Percentiles rank a stretch among this genome's conserved stretches.
These are phyloP conservation scores for Skeletonema marinoi DNA, from an alignment of 108 stramenopile species.

Conservation along the genomic window DNA sequence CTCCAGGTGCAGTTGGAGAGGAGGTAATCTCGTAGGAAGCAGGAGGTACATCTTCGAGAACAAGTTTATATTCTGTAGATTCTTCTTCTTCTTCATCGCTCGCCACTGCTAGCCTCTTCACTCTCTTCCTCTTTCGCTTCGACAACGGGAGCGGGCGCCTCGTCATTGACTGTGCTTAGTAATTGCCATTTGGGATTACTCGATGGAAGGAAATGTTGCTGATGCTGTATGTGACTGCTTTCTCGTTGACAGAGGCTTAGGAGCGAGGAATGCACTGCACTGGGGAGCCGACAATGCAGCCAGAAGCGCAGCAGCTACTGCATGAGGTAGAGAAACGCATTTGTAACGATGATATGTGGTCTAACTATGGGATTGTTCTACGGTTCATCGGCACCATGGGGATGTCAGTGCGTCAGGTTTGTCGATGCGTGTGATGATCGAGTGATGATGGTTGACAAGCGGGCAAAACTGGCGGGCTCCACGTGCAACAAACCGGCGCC, in stretches of 20 bases:
- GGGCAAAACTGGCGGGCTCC: background rate
- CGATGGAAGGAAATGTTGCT: background rate
- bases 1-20: slow-evolving; percentile 50
- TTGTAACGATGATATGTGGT: background rate
- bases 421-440: background rate
- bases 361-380: background rate
- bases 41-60: slow-evolving; percentile 41
- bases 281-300: background rate
- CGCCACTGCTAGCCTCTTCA: background rate
- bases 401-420: background rate
- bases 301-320: background rate
- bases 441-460: background rate
- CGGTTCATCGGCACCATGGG: background rate
- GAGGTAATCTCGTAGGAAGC: slow-evolving; percentile 48
- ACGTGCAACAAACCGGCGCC: background rate
- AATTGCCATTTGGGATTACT: background rate
- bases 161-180: slow-evolving; percentile 14
- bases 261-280: background rate
- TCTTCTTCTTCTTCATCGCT: background rate
- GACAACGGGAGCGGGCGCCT: background rate
- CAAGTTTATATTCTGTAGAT: slow-evolving; percentile 21
- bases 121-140: slow-evolving; percentile 3
- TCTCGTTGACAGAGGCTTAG: background rate
- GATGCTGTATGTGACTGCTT: background rate
- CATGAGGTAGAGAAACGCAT: background rate